Evolutionary conservation across 2,329 filamentous ascomycete species (phyloP).

Genomic region (Fusarium anguioides): DNA sequence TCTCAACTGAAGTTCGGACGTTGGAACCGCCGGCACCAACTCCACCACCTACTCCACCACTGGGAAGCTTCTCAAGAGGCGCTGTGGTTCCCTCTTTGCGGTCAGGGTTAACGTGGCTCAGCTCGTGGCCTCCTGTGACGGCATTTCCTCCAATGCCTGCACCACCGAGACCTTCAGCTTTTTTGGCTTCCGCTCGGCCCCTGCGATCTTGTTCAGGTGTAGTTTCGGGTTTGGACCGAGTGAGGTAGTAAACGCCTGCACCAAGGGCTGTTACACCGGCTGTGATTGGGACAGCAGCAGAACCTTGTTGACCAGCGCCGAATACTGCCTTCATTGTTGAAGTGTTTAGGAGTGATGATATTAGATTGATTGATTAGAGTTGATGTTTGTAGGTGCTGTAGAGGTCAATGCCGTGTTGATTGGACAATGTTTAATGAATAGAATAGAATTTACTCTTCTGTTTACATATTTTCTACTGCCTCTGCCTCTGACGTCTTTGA

Average conservation of each 20-base stretch:
- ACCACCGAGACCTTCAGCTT: constrained; percentile 46
- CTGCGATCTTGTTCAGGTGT: constrained; percentile 30
- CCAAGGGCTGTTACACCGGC: constrained; percentile 41
- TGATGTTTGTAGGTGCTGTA: not conserved
- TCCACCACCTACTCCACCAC: constrained; percentile 50
- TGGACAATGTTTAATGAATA: constrained; percentile 2
- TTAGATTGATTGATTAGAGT: not conserved
- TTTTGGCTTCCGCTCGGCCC: constrained; percentile 45
- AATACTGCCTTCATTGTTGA: constrained; percentile 32
- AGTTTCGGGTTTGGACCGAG: constrained; percentile 18
- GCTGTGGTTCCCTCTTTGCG: constrained; percentile 40
- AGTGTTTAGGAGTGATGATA: not conserved
- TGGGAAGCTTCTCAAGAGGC: constrained; percentile 48
- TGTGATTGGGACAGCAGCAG: constrained; percentile 27
- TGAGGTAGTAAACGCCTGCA: constrained; percentile 40
- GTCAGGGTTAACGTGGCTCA: constrained; percentile 36
- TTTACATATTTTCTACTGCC: constrained; percentile 22
- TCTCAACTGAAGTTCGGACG: constrained; percentile 45
- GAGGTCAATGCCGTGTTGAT: not conserved
- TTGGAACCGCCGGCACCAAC: constrained; percentile 46
- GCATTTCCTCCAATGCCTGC: constrained; percentile 49
- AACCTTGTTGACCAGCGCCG: constrained; percentile 34
- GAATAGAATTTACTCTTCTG: not conserved
- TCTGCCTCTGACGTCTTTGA: constrained; percentile 37
- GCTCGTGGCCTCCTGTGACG: constrained; percentile 48